Base-by-base conservation (phyloP, 2,329 filamentous ascomycete species). In the Fusarium sp. region DNA sequence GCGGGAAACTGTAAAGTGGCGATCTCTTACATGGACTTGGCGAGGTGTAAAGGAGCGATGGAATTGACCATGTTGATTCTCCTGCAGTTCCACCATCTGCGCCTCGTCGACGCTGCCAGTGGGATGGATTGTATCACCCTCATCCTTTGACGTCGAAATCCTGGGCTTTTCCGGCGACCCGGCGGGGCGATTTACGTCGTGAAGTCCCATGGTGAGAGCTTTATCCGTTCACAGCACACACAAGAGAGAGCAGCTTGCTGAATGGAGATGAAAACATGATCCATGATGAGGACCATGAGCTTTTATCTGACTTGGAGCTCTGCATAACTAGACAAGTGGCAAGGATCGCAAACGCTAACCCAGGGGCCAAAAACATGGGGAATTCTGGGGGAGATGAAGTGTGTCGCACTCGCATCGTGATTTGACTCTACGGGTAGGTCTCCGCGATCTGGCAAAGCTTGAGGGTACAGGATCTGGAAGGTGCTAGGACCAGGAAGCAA, bases 11-110 rank as follows among this genome's bases (percentile, higher is more conserved):
- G n/a, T n/a, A n/a, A n/a, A 27, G 11, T 31, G 12, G 7, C 3
- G 16, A n/a, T 4, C 3, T 27, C 65, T 47, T 66, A 63, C 71
- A 27, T 73, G 70, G 6, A 73, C 65, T 58, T 73, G 70, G 6
- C 64, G 58, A 11, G 66, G 66, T 6, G 61, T 66, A 12, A 73
- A 73, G 15, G 59, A 72, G n/a, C 71, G 61, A 31, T 72, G 71
- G 16, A 73, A 68, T 18, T 67, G 40, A 9, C 71, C 71, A 41
- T 70, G 51, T 10, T 62, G 58, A 13, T 41, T 37, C 36, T 69
- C 68, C n/a, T n/a, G n/a, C n/a, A n/a, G n/a, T 30, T 54, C 57
- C n/a, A 62, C 53, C 10, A 62, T 52, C 23, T 58, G 53, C 2
- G 53, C 56, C 27, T 70, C 67, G 1, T 48, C 60, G 13, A 64